phyloP scores from a whole-genome alignment of 2,329 filamentous ascomycete species.

The Colletotrichum sp. region DNA sequence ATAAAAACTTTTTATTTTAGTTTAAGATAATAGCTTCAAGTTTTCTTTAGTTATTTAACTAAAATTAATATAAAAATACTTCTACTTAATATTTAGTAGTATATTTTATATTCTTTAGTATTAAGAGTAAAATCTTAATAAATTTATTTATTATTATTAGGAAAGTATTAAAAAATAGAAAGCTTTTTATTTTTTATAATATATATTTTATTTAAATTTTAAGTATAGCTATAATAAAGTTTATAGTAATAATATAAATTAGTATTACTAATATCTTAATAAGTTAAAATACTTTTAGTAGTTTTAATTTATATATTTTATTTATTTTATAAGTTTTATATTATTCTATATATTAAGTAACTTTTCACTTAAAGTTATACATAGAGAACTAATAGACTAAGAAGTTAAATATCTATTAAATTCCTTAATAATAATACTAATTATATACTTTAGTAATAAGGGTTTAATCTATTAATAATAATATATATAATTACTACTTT shows the following conservation, averaged over 20 bases:
- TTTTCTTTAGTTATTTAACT: neutral
- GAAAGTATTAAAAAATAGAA: conserved; percentile 23
- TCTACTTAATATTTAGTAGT: neutral
- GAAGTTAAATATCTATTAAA: neutral
- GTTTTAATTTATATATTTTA: too few relatives aligned
- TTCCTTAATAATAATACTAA: neutral
- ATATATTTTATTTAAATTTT: too few relatives aligned
- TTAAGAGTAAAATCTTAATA: neutral
- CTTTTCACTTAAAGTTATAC: neutral
- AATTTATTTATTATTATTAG: neutral
- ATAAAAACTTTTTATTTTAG: neutral
- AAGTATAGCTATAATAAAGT: too few relatives aligned
- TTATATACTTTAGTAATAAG: neutral
- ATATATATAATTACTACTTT: neutral
- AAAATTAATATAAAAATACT: neutral
- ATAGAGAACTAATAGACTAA: neutral
- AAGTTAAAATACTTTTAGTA: too few relatives aligned
- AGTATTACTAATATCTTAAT: too few relatives aligned
- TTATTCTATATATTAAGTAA: too few relatives aligned
- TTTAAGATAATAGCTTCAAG: neutral
- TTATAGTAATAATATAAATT: too few relatives aligned
- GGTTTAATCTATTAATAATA: accelerated
- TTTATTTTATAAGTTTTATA: too few relatives aligned
- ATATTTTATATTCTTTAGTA: neutral
- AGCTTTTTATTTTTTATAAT: too few relatives aligned